Conservation (phyloP, 805 yeast genomes). For the Candida ortonii region DNA sequence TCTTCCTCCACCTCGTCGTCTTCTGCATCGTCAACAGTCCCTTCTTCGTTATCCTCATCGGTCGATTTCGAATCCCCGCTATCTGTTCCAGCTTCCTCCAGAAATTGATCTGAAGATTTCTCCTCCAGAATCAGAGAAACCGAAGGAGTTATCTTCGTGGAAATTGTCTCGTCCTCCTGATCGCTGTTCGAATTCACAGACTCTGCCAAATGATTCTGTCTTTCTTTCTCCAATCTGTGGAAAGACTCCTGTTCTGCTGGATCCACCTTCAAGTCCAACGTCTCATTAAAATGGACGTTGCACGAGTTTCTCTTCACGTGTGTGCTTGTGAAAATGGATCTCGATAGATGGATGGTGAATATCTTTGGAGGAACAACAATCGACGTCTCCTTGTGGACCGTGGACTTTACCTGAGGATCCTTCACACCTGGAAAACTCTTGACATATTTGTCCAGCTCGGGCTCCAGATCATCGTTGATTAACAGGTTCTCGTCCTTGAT, state of each 20-base stretch:
- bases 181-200: constrained; percentile 38
- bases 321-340: constrained; percentile 73
- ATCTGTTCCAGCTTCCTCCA: not conserved
- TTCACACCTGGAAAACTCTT: constrained; percentile 36
- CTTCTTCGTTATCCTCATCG: not conserved
- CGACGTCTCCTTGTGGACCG: constrained; percentile 63
- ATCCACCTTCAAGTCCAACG: constrained; percentile 47
- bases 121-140: constrained; percentile 4
- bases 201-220: constrained; percentile 16
- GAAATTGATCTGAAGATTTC: not conserved
- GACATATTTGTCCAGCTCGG: constrained; percentile 46
- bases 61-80: no score
- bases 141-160: constrained; percentile 12
- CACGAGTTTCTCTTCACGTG: constrained; percentile 73
- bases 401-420: constrained; percentile 44
- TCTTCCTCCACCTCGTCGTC: not conserved
- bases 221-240: constrained; percentile 7
- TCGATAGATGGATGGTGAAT: constrained; percentile 76
- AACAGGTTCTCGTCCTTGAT: constrained; percentile 37
- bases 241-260: constrained; percentile 27
- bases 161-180: constrained; percentile 32
- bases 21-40: not conserved
- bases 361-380: constrained; percentile 67
- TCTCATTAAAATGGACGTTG: constrained; percentile 62
- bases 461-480: constrained; percentile 66